Evolutionary conservation across 164 flowering plant genomes (phyloP).

Genomic region (Vitis labrusca): DNA sequence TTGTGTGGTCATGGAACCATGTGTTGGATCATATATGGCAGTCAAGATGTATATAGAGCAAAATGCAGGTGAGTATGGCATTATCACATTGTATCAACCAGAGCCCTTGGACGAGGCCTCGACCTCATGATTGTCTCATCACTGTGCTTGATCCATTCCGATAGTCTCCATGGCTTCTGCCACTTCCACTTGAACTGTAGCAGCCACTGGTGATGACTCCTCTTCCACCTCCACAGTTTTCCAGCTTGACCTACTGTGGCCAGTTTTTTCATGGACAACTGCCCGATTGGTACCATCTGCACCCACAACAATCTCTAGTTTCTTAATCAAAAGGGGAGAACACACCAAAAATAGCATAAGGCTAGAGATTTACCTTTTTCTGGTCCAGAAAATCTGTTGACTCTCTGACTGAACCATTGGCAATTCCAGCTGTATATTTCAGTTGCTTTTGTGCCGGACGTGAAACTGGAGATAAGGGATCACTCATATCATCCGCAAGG

Average conservation of each 20-base stretch:
- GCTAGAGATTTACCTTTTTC: constrained; percentile 42
- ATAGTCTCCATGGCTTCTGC: constrained; percentile 97
- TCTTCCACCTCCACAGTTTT: constrained; percentile 90
- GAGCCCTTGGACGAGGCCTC: constrained; percentile 61
- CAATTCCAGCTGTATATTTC: constrained; percentile 73
- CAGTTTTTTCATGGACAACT: constrained; percentile 67
- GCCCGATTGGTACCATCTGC: constrained; percentile 79
- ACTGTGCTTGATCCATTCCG: constrained; percentile 89
- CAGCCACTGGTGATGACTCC: constrained; percentile 95
- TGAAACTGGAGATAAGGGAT: constrained; percentile 60
- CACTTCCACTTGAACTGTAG: constrained; percentile 97
- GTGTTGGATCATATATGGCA: constrained; percentile 18
- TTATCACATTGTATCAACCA: constrained; percentile 42
- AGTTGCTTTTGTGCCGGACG: constrained; percentile 84
- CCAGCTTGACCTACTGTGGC: constrained; percentile 69
- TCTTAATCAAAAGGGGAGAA: not conserved
- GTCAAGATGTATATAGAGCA: constrained; percentile 22
- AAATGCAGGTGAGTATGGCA: not conserved
- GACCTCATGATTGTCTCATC: constrained; percentile 80
- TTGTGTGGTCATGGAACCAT: constrained; percentile 16
- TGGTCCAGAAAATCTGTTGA: constrained; percentile 55
- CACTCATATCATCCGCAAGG: constrained; percentile 51
- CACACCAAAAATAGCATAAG: not conserved
- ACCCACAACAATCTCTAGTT: constrained; percentile 9
- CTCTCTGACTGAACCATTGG: constrained; percentile 53